Evolutionary conservation across 352 stramenopile genomes (phyloP).

Genomic region (Phytophthora hibernalis): DNA sequence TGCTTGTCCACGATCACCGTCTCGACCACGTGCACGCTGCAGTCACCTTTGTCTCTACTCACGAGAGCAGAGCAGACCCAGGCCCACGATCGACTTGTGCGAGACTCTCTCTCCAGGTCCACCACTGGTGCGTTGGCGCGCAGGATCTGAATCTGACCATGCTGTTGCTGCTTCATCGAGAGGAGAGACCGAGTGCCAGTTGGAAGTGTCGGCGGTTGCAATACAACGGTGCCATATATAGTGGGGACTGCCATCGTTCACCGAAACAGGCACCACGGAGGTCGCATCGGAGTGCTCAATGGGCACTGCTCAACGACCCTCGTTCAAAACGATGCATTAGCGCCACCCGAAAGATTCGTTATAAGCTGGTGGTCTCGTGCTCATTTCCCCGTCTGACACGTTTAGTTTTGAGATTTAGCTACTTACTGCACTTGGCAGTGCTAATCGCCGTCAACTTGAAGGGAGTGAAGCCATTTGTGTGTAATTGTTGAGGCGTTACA

Average conservation of each 20-base stretch:
- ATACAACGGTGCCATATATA: slow-evolving; percentile 21
- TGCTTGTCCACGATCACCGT: slow-evolving; percentile 80
- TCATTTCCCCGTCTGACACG: not conserved
- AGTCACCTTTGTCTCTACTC: slow-evolving; percentile 64
- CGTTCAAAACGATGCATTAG: no score
- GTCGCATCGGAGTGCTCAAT: no score
- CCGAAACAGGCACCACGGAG: no score
- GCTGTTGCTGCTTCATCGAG: slow-evolving; percentile 27
- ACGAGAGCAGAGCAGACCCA: slow-evolving; percentile 78
- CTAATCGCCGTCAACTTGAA: slow-evolving; percentile 11
- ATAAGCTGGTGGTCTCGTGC: no score
- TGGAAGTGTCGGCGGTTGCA: slow-evolving; percentile 28
- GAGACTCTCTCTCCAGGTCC: slow-evolving; percentile 53
- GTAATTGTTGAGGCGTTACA: slow-evolving; percentile 2
- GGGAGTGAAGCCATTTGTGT: slow-evolving; percentile 17
- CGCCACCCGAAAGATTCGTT: no score
- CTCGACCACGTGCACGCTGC: slow-evolving; percentile 62
- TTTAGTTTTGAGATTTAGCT: not conserved
- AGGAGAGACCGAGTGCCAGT: not conserved
- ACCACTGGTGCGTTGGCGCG: slow-evolving; percentile 61
- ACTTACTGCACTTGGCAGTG: not conserved
- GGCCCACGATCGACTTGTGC: slow-evolving; percentile 61
- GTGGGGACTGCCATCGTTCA: slow-evolving; percentile 2
- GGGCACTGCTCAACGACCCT: no score
- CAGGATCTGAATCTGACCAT: slow-evolving; percentile 53